Conservation (phyloP, 1,284 basidiomycete species). For the Sphagnurus paluster region DNA sequence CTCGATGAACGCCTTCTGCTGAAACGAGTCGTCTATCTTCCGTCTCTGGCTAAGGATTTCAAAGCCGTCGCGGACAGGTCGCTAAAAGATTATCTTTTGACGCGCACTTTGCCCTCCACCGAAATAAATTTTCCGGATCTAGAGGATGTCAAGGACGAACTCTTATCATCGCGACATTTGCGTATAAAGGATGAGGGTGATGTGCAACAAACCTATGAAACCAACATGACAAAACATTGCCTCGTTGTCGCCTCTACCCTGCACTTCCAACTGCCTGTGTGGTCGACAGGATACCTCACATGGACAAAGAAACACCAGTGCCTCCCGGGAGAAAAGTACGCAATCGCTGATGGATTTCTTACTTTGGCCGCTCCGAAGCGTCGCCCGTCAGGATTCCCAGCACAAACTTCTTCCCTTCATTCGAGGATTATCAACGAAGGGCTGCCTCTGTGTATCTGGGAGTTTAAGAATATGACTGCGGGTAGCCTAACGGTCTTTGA, state of each 20-base stretch:
- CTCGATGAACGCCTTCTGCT: too few species aligned
- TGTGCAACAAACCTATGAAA: not conserved
- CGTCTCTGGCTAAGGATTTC: too few species aligned
- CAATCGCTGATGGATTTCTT: slow-evolving; percentile 4
- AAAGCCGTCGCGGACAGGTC: too few species aligned
- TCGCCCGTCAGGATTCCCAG: too few species aligned
- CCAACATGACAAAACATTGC: not conserved
- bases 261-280: slow-evolving; percentile 4
- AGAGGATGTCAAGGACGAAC: too few species aligned
- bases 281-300: slow-evolving; percentile 5
- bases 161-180: not conserved
- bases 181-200: not conserved
- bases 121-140: too few species aligned
- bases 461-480: slow-evolving; percentile 12
- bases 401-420: too few species aligned
- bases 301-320: not conserved
- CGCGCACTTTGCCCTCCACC: too few species aligned
- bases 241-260: slow-evolving; percentile 11
- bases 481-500: slow-evolving; percentile 2
- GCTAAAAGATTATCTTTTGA: too few species aligned
- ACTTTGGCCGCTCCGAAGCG: too few species aligned
- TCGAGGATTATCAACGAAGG: too few species aligned
- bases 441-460: slow-evolving; percentile 10
- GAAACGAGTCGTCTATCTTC: too few species aligned
- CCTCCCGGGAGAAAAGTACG: not conserved